phyloP scores from a whole-genome alignment of 257 asterid genomes.

The Capsicum pubescens region DNA sequence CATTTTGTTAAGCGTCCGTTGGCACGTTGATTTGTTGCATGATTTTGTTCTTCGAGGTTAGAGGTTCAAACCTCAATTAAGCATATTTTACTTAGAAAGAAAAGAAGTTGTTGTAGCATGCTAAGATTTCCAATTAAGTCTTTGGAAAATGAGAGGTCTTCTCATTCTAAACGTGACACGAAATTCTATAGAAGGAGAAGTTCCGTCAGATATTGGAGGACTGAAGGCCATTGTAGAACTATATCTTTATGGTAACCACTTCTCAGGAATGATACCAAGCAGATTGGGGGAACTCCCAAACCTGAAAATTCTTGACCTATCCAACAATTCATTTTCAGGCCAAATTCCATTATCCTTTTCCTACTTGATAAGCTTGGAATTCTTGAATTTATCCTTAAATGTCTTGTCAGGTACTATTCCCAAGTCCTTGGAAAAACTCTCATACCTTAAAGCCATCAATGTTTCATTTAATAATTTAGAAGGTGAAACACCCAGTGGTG shows the following conservation, averaged over 20 bases:
- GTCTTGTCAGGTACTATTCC: conserved; percentile 46
- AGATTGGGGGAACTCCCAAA: conserved; percentile 34
- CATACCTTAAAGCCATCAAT: conserved; percentile 33
- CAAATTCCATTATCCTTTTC: conserved; percentile 45
- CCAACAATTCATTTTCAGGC: conserved; percentile 43
- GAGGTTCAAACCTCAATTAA: no score
- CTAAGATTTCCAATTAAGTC: no score
- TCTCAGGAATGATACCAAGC: conserved; percentile 40
- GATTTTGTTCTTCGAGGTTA: no score
- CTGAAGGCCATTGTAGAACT: conserved; percentile 29
- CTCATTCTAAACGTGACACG: conserved; percentile 35
- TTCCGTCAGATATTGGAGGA: conserved; percentile 38
- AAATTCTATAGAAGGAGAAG: conserved; percentile 41
- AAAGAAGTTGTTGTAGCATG: no score
- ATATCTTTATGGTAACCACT: conserved; percentile 39
- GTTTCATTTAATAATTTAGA: conserved; percentile 40
- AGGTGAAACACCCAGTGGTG: conserved; percentile 47
- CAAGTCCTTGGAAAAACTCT: conserved; percentile 35
- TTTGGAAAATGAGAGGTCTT: conserved; percentile 43
- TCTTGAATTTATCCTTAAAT: conserved; percentile 42
- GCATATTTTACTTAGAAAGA: no score
- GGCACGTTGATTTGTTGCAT: no score
- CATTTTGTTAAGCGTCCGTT: no score
- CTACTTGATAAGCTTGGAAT: conserved; percentile 40
- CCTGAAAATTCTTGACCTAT: conserved; percentile 41